Evolutionary conservation across 495 filamentous ascomycete species (phyloP), one percentile per base, ranked within the genome.

Genomic region (Aspergillus saccharolyticus): DNA sequence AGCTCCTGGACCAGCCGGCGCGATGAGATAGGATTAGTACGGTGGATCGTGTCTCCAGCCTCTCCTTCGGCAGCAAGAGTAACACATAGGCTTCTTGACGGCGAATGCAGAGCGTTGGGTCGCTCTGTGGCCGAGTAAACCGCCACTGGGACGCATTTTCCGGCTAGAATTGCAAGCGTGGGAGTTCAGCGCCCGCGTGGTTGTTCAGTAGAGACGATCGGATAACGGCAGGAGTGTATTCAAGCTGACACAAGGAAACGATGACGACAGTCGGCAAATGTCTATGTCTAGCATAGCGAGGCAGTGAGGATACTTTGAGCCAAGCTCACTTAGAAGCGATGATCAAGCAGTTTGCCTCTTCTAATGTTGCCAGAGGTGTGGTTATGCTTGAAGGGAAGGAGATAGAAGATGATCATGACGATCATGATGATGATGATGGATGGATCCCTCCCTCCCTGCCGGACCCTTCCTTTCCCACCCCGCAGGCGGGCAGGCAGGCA

Each of bases 241-340:
- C 49, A 55, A 21, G 46, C 50, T 49, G 56, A 54, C 25, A 49
- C 51, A n/a, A n/a, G n/a, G n/a, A n/a, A n/a, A n/a, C n/a, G 49
- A 47, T 44, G 52, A 42, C 66, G 66, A 68, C 63, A 66, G 66
- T 49, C 66, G 60, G 57, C 65, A 57, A 49, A 30, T 18, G 30
- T 39, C 45, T 68, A 61, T 50, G 47, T 47, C 33, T 20, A 39
- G 45, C 50, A 12, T 25, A 12, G 1, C 44, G 49, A 43, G 50
- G 44, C 49, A 46, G 42, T 57, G 56, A 42, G 39, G 4, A 15
- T 22, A 14, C 7, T 39, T 8, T 39, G 4, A 28, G n/a, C n/a
- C n/a, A 30, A 10, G 10, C 10, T 15, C 33, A 8, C 33, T 12
- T 9, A 39, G 33, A 2, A 39, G 14, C 14, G 14, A 12, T 6